Base-by-base conservation (phyloP, 106 monocot genomes). In the Dendrobium nobile region DNA sequence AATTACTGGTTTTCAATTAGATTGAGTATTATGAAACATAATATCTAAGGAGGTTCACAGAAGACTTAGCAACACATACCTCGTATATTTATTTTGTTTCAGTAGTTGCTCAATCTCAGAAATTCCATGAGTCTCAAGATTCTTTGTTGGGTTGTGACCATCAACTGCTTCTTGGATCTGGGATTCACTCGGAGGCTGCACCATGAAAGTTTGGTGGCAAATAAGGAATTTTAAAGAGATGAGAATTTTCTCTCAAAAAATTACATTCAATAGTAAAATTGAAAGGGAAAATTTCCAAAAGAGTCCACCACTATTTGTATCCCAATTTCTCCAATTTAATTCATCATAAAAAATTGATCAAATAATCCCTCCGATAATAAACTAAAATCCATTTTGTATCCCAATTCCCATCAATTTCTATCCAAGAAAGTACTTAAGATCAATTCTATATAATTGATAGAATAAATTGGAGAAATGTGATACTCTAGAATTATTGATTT, bases 31-130 rank as follows among this genome's bases (percentile, higher is more conserved):
- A 70, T 11, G 33, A 7, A 2, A 20, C 70, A 27, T 31, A 37
- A 27, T 37, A 70, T 70, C 27, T 70, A 33, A 70, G 37, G 3
- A 42, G 6, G 43, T 17, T 74, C 74, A 44, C 74, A 74, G 9
- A 41, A 74, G 43, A 74, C 41, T 20, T 44, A 44, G 19, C 19
- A 43, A 44, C 19, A 74, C 42, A 28, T 74, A 42, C 43, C 43
- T 74, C 7, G 74, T 74, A 74, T 74, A 74, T 44, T 41, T 74
- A 5, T 74, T 74, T 74, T 74, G 43, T n/a, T 44, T 74, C 43
- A 74, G 19, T 43, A 74, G 74, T 41, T 74, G 42, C 74, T 74
- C 74, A 74, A 74, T 44, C 43, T 74, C 74, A 44, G 74, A 44
- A 17, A 74, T 43, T 74, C 7, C 41, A 22, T 41, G 19, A 74